These are phyloP conservation scores for Coriolopsis trogii DNA, from an alignment of 1,284 basidiomycete species.

Conservation along the genomic window DNA sequence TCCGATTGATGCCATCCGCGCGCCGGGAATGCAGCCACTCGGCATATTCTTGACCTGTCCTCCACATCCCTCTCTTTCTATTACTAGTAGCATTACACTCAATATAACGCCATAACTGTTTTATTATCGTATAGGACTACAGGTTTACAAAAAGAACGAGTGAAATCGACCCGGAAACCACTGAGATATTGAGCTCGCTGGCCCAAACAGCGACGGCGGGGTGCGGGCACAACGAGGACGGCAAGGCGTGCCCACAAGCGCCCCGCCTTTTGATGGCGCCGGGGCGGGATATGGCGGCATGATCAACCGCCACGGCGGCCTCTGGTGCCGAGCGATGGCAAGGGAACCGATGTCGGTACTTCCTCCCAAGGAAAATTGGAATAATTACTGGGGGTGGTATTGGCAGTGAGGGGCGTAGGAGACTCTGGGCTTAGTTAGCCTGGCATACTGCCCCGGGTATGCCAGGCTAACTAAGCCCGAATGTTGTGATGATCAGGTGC, in stretches of 20 bases:
- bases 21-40: not conserved
- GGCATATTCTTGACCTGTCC: not conserved
- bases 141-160: not conserved
- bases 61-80: not conserved
- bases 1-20: not conserved
- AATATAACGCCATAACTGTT: too few relatives aligned
- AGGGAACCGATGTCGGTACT: not conserved
- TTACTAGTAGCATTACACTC: not conserved
- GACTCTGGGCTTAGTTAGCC: not conserved
- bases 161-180: not conserved
- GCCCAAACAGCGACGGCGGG: not conserved
- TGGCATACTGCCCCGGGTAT: not conserved
- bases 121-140: not conserved
- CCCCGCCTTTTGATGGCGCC: not conserved
- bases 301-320: not conserved
- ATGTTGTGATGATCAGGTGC: not conserved
- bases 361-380: not conserved
- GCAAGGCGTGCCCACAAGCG: not conserved
- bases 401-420: not conserved
- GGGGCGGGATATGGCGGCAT: not conserved
- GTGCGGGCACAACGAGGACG: not conserved
- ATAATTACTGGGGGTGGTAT: not conserved
- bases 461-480: not conserved
- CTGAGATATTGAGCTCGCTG: not conserved
- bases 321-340: not conserved